These are phyloP conservation scores for Blastobotrys malaysiensis DNA, from an alignment of 1,139 yeast species.

Conservation along the genomic window DNA sequence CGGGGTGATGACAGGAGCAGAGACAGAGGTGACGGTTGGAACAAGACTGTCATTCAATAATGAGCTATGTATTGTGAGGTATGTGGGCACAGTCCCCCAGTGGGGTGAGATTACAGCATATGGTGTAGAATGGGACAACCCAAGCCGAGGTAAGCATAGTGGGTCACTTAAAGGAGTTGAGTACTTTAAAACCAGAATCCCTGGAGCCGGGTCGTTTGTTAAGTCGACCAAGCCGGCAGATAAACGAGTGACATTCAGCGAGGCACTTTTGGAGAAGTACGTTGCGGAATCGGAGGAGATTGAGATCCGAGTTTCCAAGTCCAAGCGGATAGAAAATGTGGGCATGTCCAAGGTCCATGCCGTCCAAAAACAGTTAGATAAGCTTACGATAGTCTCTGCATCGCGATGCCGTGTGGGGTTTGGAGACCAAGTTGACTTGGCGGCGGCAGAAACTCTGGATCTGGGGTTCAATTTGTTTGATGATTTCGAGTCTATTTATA, in stretches of 20 bases:
- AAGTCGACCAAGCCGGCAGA: slow-evolving; percentile 41
- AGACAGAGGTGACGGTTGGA: slow-evolving; percentile 1
- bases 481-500: slow-evolving; percentile 38
- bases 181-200: slow-evolving; percentile 40
- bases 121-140: slow-evolving; percentile 87
- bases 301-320: slow-evolving; percentile 31
- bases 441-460: slow-evolving; percentile 44
- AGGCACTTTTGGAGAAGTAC: slow-evolving; percentile 50
- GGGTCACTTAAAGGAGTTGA: slow-evolving; percentile 44
- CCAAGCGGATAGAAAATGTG: slow-evolving; percentile 52
- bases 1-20: neutral
- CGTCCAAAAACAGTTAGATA: slow-evolving; percentile 44
- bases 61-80: slow-evolving; percentile 58
- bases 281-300: slow-evolving; percentile 33
- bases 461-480: slow-evolving; percentile 56
- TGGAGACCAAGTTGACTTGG: slow-evolving; percentile 18
- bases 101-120: slow-evolving; percentile 59
- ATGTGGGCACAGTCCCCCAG: slow-evolving; percentile 49
- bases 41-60: slow-evolving; percentile 36
- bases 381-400: slow-evolving; percentile 47
- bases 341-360: slow-evolving; percentile 58
- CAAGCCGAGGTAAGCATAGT: slow-evolving; percentile 50
- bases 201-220: slow-evolving; percentile 60
- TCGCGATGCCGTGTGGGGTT: slow-evolving; percentile 33
- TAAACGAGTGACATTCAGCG: slow-evolving; percentile 35